Evolutionary conservation across 371 early-diverging fungal species (phyloP), one percentile per base, ranked within the genome.

Genomic region (Racocetra persica): DNA sequence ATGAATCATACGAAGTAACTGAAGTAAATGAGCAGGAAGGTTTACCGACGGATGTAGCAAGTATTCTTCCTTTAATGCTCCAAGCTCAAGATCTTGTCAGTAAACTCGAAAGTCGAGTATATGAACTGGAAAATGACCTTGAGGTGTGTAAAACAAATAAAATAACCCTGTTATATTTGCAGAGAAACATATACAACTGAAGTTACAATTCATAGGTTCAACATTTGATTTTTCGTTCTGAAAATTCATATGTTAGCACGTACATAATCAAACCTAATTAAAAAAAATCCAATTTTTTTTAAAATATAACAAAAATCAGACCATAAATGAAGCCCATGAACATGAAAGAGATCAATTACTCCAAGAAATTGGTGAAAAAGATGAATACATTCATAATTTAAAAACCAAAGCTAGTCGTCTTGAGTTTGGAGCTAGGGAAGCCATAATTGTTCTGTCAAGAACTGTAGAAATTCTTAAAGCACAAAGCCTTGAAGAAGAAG

Each of bases 1-100:
- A 79, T 49, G 52, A 49, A 22, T 80, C 65, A 36, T 79, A 59
- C 32, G 73, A 22, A 26, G 32, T 32, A 32, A 32, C 28, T 36
- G 73, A 22, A 26, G 57, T 16, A 36, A 65, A 52, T 54, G 54
- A 52, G 10, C 72, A 72, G 52, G 70, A 69, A 69, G 41, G 16
- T 45, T 69, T 69, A 20, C 81, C 24, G 49, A 24, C 67, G 67
- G 59, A 81, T 24, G 88, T 85, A 84, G 84, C 87, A 71, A 88
- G 86, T 71, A 87, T 90, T 38, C 71, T 90, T 52, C 90, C 90
- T 24, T 88, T 90, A 73, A 77, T 90, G 49, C 79, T 90, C 38
- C 90, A 90, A 74, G 90, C 90, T 26, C 88, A 90, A 80, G 90
- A 90, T 82, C 86, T 90, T 26, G 85, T 90, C 66, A 80, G 86